These are phyloP conservation scores for Entrophospora sp. DNA, from an alignment of 192 early-diverging fungal species.

Conservation along the genomic window DNA sequence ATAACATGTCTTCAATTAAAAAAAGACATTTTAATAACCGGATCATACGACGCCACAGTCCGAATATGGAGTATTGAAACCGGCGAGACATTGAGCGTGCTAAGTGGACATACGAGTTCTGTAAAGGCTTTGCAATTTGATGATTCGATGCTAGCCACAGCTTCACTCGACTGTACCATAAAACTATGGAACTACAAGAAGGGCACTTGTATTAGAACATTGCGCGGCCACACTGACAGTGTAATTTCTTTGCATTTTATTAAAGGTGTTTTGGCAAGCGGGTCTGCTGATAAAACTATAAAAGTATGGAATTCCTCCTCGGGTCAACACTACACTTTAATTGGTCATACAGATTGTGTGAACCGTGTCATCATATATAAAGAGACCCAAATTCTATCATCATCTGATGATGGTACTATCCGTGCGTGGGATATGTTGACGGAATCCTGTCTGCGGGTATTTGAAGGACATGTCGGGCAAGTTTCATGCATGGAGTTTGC, in stretches of 20 bases:
- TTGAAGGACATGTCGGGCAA: conserved; percentile 63
- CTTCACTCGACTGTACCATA: conserved; percentile 86
- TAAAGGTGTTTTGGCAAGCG: conserved; percentile 70
- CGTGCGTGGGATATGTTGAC: conserved; percentile 78
- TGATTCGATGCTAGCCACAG: conserved; percentile 84
- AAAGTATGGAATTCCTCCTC: conserved; percentile 77
- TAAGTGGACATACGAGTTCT: conserved; percentile 79
- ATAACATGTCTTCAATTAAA: conserved; percentile 87
- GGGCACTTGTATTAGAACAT: conserved; percentile 75
- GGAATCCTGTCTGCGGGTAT: conserved; percentile 55
- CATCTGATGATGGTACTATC: conserved; percentile 82
- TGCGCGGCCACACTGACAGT: conserved; percentile 70
- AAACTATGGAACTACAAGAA: conserved; percentile 89
- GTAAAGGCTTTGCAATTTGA: conserved; percentile 92
- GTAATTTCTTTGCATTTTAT: conserved; percentile 81
- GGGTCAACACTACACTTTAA: conserved; percentile 59
- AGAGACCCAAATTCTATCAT: conserved; percentile 61
- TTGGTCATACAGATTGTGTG: conserved; percentile 88
- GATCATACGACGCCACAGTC: conserved; percentile 81
- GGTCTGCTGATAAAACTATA: conserved; percentile 76
- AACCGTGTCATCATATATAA: conserved; percentile 79
- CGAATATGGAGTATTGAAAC: conserved; percentile 86
- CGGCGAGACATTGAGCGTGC: conserved; percentile 60
- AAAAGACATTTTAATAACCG: conserved; percentile 62
- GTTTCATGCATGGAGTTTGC: conserved; percentile 62